Conservation (phyloP, 306 rosid species). For the Cicer cuneatum region DNA sequence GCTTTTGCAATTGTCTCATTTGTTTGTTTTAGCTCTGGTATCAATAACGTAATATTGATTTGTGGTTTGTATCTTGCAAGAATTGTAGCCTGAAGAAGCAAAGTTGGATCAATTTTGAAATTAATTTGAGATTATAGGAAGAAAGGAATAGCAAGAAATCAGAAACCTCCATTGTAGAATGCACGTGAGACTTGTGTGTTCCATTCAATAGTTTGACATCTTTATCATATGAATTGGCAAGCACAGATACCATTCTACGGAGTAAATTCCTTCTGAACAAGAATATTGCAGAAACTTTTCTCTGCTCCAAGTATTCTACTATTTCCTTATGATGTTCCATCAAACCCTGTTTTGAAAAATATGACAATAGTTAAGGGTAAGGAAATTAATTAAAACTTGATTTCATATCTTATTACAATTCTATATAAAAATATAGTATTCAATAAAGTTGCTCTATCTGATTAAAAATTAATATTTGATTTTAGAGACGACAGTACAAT, state of each 20-base stretch:
- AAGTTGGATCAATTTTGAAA: slow-evolving; percentile 9
- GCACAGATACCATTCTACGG: slow-evolving; percentile 66
- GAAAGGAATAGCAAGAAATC: not conserved
- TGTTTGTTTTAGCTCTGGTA: slow-evolving; percentile 54
- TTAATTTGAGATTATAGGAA: not conserved
- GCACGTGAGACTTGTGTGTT: slow-evolving; percentile 74
- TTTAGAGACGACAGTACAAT: too few species aligned
- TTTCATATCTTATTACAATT: too few species aligned
- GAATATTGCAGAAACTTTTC: slow-evolving; percentile 59
- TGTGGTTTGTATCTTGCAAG: slow-evolving; percentile 66
- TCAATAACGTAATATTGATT: slow-evolving; percentile 49
- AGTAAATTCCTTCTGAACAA: slow-evolving; percentile 72
- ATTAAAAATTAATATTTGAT: too few species aligned
- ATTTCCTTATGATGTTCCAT: slow-evolving; percentile 60
- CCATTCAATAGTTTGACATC: slow-evolving; percentile 67
- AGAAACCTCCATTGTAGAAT: slow-evolving; percentile 58
- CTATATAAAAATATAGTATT: too few species aligned
- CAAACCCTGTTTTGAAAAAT: slow-evolving; percentile 50
- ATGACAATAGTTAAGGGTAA: not conserved
- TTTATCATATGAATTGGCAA: slow-evolving; percentile 67
- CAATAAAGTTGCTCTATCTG: too few species aligned
- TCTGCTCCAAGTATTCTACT: slow-evolving; percentile 58
- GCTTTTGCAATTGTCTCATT: slow-evolving; percentile 52
- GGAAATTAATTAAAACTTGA: too few species aligned
- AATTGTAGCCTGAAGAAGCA: slow-evolving; percentile 55